A percentile compares a stretch with the other conserved stretches of the same genome.
These are phyloP conservation scores for Cordyceps tenuipes DNA, from an alignment of 2,329 filamentous ascomycete species.

Conservation along the genomic window DNA sequence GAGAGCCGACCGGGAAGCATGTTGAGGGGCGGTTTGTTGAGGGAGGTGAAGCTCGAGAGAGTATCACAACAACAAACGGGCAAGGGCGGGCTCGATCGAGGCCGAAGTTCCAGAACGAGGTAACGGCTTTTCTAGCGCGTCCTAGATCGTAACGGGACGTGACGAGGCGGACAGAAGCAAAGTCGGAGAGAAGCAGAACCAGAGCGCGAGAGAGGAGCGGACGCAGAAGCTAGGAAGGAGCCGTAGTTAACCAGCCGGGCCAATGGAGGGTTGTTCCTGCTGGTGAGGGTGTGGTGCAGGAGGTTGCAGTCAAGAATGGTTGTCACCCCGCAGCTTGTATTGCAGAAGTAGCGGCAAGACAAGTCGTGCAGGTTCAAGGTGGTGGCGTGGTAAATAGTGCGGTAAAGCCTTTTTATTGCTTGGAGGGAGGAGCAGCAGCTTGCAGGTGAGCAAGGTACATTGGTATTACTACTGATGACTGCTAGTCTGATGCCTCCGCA, in stretches of 20 bases:
- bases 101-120: neutral
- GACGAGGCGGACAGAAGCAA: neutral
- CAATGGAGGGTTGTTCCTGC: slow-evolving; percentile 7
- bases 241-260: slow-evolving; percentile 1
- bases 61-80: slow-evolving; percentile 7
- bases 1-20: slow-evolving; percentile 46
- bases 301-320: slow-evolving; percentile 11
- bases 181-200: neutral
- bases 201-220: slow-evolving; percentile 1
- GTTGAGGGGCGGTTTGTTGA: slow-evolving; percentile 19
- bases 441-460: slow-evolving; percentile 4
- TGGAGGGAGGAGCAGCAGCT: neutral
- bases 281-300: slow-evolving; percentile 2
- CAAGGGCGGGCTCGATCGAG: neutral
- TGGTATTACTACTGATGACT: slow-evolving; percentile 9
- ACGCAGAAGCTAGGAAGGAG: slow-evolving; percentile 8
- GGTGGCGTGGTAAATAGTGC: slow-evolving; percentile 8
- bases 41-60: neutral
- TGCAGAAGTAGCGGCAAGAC: slow-evolving; percentile 6
- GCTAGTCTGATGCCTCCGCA: slow-evolving; percentile 11
- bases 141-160: neutral
- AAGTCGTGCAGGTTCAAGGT: slow-evolving; percentile 11
- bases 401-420: slow-evolving; percentile 11
- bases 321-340: slow-evolving; percentile 13
- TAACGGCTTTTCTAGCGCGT: slow-evolving; percentile 4